These are phyloP conservation scores for Geotrichum candidum DNA, from an alignment of 1,139 yeast species.

Conservation along the genomic window DNA sequence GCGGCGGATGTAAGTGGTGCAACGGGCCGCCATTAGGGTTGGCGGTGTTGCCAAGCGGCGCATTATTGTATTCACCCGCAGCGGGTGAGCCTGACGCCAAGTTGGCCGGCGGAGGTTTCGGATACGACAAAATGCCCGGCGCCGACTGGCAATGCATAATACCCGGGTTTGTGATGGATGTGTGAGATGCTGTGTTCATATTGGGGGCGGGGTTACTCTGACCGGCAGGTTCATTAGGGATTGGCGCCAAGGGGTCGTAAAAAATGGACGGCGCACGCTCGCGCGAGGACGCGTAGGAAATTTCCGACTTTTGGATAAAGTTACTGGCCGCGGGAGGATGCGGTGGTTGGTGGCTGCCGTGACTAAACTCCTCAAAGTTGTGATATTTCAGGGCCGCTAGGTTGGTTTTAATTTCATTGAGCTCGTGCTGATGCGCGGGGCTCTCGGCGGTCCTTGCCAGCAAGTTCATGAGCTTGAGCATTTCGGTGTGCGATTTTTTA, in stretches of 20 bases:
- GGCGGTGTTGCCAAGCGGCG: neutral
- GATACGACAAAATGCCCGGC: neutral
- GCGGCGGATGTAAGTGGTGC: neutral
- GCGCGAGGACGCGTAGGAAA: constrained; percentile 25
- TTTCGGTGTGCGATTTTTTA: constrained; percentile 9
- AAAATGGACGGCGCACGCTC: constrained; percentile 29
- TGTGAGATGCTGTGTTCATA: neutral
- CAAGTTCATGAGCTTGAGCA: constrained; percentile 10
- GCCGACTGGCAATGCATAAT: constrained; percentile 6
- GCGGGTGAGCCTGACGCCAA: constrained; percentile 10
- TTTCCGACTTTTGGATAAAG: constrained; percentile 4
- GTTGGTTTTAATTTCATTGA: constrained; percentile 10
- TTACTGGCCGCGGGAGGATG: constrained; percentile 3
- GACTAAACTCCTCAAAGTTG: neutral
- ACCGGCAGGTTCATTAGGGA: constrained; percentile 17
- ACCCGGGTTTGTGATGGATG: constrained; percentile 6
- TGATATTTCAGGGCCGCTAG: neutral
- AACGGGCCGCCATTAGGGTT: neutral
- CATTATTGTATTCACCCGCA: constrained; percentile 1
- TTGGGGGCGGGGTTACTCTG: neutral
- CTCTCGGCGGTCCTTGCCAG: constrained; percentile 16
- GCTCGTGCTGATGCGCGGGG: constrained; percentile 12
- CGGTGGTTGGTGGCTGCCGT: constrained; percentile 17
- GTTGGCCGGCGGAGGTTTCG: constrained; percentile 1
- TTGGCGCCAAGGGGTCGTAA: constrained; percentile 29